These are phyloP conservation scores for Candida sakaeoensis DNA, from an alignment of 805 yeast species.

Conservation along the genomic window DNA sequence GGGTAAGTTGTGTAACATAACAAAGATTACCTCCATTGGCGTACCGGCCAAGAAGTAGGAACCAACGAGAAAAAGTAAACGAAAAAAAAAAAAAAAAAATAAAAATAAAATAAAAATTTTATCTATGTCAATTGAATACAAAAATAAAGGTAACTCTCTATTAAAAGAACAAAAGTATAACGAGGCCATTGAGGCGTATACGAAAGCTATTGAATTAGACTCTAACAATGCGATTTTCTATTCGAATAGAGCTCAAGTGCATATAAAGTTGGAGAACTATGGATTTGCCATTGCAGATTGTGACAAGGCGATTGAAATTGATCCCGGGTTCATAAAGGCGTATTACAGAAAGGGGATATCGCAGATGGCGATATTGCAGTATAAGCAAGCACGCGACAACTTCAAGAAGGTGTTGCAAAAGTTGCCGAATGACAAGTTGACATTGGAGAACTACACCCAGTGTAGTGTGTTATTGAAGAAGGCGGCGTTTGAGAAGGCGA, in stretches of 20 bases:
- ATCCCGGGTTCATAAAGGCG: conserved; percentile 68
- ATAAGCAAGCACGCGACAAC: conserved; percentile 69
- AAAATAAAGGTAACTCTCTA: conserved; percentile 69
- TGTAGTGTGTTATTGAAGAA: conserved; percentile 64
- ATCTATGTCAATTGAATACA: conserved; percentile 44
- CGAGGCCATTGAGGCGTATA: conserved; percentile 66
- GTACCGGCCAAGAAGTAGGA: conserved; percentile 76
- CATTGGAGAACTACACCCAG: conserved; percentile 58
- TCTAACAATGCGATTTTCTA: conserved; percentile 57
- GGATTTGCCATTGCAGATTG: conserved; percentile 85
- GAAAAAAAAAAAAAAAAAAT: no score
- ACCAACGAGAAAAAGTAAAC: no score
- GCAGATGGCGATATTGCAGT: conserved; percentile 67
- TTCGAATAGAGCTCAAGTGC: conserved; percentile 88
- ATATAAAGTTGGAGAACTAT: conserved; percentile 79
- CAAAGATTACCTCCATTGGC: conserved; percentile 77
- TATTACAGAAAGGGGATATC: conserved; percentile 88
- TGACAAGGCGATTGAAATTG: conserved; percentile 61
- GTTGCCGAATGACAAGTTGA: conserved; percentile 67
- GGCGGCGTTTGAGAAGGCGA: conserved; percentile 82
- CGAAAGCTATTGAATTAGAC: conserved; percentile 69
- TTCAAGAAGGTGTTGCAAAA: conserved; percentile 57
- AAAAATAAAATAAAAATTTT: not conserved
- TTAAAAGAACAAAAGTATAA: conserved; percentile 63
- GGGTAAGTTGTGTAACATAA: conserved; percentile 76